Evolutionary conservation across 2,329 filamentous ascomycete genomes (phyloP).

Genomic region (Penicillium sp.): DNA sequence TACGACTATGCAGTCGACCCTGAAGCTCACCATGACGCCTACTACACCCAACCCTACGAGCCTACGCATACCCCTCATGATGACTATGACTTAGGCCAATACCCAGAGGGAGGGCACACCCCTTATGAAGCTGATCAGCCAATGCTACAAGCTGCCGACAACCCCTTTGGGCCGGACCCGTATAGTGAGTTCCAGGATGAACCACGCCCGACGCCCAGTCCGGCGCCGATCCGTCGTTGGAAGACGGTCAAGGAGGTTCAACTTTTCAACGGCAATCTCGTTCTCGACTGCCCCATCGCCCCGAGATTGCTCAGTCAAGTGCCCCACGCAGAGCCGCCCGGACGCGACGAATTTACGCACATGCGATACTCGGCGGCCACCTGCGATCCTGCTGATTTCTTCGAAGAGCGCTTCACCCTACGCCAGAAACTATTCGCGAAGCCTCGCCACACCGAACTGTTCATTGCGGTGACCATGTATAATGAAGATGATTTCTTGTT

Average conservation of each 20-base stretch:
- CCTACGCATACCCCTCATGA: slow-evolving; percentile 57
- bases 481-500: slow-evolving; percentile 98
- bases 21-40: slow-evolving; percentile 80
- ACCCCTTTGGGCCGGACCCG: slow-evolving; percentile 60
- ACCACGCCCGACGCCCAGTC: slow-evolving; percentile 46
- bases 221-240: slow-evolving; percentile 73
- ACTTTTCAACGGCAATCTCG: slow-evolving; percentile 91
- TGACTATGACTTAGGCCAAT: slow-evolving; percentile 54
- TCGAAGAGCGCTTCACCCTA: slow-evolving; percentile 82
- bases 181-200: slow-evolving; percentile 51
- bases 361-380: slow-evolving; percentile 92
- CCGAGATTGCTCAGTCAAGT: slow-evolving; percentile 83
- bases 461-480: slow-evolving; percentile 98
- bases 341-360: slow-evolving; percentile 75
- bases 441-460: slow-evolving; percentile 85
- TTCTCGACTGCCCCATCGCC: slow-evolving; percentile 93
- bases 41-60: slow-evolving; percentile 79
- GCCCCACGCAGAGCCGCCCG: slow-evolving; percentile 70
- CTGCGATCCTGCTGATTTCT: slow-evolving; percentile 86
- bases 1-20: slow-evolving; percentile 74
- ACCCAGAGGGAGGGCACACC: slow-evolving; percentile 49
- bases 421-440: slow-evolving; percentile 91
- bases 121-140: slow-evolving; percentile 66
- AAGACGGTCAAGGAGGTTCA: slow-evolving; percentile 99
- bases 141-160: slow-evolving; percentile 65